Evolutionary conservation across 495 filamentous ascomycete species (phyloP).

Genomic region (Geopyxis carbonaria): DNA sequence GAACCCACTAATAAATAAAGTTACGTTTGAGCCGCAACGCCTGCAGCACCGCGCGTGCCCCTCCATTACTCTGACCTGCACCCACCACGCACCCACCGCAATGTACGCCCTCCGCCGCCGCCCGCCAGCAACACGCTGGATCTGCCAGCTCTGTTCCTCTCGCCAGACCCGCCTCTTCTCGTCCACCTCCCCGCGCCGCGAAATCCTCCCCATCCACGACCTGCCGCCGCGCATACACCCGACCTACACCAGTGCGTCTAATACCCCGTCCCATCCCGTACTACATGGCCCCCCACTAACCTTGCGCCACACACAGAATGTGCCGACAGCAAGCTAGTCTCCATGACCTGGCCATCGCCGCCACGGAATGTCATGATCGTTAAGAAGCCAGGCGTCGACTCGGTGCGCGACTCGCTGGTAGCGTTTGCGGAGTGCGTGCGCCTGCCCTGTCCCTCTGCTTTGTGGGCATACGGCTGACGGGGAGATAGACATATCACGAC

Average conservation of each 20-base stretch:
- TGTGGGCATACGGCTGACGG: neutral
- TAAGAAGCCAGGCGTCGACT: conserved; percentile 60
- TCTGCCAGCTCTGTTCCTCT: too few species aligned
- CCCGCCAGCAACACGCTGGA: too few species aligned
- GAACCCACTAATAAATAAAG: too few species aligned
- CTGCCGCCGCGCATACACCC: conserved; percentile 40
- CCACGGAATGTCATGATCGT: conserved; percentile 81
- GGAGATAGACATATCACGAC: conserved; percentile 47
- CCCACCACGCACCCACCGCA: too few species aligned
- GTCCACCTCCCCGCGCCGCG: conserved; percentile 24
- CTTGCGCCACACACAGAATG: too few species aligned
- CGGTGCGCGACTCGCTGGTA: conserved; percentile 53
- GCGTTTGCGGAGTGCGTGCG: conserved; percentile 50
- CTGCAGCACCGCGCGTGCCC: too few species aligned
- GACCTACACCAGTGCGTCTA: conserved; percentile 26
- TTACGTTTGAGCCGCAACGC: too few species aligned
- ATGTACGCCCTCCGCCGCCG: too few species aligned
- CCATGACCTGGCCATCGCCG: conserved; percentile 73
- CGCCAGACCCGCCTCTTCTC: conserved; percentile 39
- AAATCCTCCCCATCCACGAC: conserved; percentile 34
- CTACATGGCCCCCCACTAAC: conserved; percentile 7
- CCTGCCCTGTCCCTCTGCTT: neutral
- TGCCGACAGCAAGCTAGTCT: conserved; percentile 44
- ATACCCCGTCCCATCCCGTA: neutral
- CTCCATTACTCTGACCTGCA: too few species aligned